phyloP scores from a whole-genome alignment of 306 rosid species.

The Acacia confusa region DNA sequence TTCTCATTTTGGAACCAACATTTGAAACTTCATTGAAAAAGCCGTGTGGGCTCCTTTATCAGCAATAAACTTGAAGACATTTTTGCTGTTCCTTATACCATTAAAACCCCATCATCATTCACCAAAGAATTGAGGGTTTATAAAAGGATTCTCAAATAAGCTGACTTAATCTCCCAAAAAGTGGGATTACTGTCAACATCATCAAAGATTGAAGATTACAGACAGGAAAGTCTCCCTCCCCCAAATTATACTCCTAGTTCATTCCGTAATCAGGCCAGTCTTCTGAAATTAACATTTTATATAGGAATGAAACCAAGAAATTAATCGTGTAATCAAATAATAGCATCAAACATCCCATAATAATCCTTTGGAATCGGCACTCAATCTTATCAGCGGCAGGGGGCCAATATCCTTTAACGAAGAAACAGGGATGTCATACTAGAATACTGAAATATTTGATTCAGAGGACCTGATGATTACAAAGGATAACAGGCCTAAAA shows the following conservation, averaged over 20 bases:
- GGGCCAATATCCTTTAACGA: not conserved
- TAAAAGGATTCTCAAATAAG: too few relatives aligned
- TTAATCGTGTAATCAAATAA: not conserved
- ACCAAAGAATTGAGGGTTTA: too few relatives aligned
- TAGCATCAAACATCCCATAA: not conserved
- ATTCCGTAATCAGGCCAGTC: not conserved
- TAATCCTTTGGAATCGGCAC: not conserved
- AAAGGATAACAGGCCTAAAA: not conserved
- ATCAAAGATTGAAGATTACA: not conserved
- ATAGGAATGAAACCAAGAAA: not conserved
- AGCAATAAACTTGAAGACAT: constrained; percentile 87
- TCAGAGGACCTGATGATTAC: not conserved
- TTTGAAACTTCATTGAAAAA: too few relatives aligned
- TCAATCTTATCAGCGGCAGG: not conserved
- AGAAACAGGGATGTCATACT: not conserved
- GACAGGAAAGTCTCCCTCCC: not conserved
- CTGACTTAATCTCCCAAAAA: too few relatives aligned
- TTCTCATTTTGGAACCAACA: too few relatives aligned
- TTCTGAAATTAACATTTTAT: not conserved
- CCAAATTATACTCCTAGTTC: not conserved
- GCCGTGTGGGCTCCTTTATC: constrained; percentile 29
- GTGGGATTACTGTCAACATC: not conserved
- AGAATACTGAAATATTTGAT: not conserved
- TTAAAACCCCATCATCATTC: constrained; percentile 50
- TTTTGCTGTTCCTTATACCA: constrained; percentile 90